Evolutionary conservation across 139 green algal genomes (phyloP).

Genomic region (Haematococcus sp.): DNA sequence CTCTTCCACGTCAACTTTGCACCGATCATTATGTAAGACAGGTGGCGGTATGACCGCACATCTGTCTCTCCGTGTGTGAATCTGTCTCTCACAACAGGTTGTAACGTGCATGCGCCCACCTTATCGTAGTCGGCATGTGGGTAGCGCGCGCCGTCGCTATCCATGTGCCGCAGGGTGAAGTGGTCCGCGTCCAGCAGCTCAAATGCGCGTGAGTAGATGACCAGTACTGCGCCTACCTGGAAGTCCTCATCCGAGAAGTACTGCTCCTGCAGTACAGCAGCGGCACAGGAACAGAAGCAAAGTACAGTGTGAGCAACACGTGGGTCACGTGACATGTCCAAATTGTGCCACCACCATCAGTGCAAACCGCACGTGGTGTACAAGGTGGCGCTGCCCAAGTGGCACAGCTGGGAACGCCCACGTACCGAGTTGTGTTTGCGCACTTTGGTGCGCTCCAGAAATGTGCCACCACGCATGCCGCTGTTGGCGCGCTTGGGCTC

Average conservation of each 20-base stretch:
- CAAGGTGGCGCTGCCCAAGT: too few relatives aligned
- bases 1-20: not conserved
- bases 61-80: too few relatives aligned
- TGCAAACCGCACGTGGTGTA: conserved; percentile 5
- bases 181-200: conserved; percentile 71
- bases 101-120: conserved; percentile 12
- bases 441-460: conserved; percentile 66
- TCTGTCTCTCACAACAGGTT: too few relatives aligned
- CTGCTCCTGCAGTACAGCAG: not conserved
- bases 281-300: not conserved
- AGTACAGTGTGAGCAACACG: not conserved
- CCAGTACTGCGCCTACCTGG: conserved; percentile 58
- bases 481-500: conserved; percentile 73
- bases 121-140: conserved; percentile 34
- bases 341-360: too few relatives aligned
- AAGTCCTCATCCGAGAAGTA: conserved; percentile 54
- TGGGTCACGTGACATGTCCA: conserved; percentile 3
- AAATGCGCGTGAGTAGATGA: conserved; percentile 66
- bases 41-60: too few relatives aligned
- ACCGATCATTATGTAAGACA: not conserved
- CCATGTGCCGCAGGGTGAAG: conserved; percentile 70
- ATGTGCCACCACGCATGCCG: conserved; percentile 75
- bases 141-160: conserved; percentile 41
- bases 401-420: too few relatives aligned
- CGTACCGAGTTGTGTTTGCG: too few relatives aligned